phyloP scores from a whole-genome alignment of 2,329 filamentous ascomycete genomes.

The Fusarium hostae region DNA sequence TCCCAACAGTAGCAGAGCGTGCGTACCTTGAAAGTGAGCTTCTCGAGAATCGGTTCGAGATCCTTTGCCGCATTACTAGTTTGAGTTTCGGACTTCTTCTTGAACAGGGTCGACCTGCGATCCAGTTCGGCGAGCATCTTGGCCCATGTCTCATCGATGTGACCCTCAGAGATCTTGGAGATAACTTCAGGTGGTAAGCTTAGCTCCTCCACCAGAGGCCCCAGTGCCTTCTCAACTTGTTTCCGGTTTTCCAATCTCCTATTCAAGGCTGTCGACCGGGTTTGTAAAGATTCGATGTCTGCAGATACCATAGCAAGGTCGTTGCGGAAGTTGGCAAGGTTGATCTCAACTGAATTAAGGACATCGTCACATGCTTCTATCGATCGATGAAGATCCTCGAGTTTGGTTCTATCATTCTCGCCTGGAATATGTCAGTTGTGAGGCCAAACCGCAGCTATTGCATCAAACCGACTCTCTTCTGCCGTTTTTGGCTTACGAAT shows the following conservation, averaged over 20 bases:
- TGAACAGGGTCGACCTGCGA: conserved; percentile 77
- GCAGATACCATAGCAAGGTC: conserved; percentile 92
- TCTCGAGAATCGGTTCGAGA: conserved; percentile 83
- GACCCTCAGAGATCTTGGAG: conserved; percentile 85
- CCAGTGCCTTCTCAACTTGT: conserved; percentile 87
- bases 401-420: conserved; percentile 83
- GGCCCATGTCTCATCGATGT: conserved; percentile 90
- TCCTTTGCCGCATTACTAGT: conserved; percentile 83
- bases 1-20: not conserved
- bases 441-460: not conserved
- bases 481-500: conserved; percentile 68
- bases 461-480: conserved; percentile 74
- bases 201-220: conserved; percentile 90
- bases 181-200: conserved; percentile 88
- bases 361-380: conserved; percentile 94
- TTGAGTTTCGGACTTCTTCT: conserved; percentile 70
- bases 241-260: conserved; percentile 88
- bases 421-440: conserved; percentile 57
- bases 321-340: conserved; percentile 90
- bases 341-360: conserved; percentile 90
- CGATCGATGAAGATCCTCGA: conserved; percentile 89
- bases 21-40: conserved; percentile 80
- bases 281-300: conserved; percentile 94
- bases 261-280: conserved; percentile 84
- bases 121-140: conserved; percentile 86